These are phyloP conservation scores for Ogataea methanolica DNA, from an alignment of 805 yeast genomes.

Conservation along the genomic window DNA sequence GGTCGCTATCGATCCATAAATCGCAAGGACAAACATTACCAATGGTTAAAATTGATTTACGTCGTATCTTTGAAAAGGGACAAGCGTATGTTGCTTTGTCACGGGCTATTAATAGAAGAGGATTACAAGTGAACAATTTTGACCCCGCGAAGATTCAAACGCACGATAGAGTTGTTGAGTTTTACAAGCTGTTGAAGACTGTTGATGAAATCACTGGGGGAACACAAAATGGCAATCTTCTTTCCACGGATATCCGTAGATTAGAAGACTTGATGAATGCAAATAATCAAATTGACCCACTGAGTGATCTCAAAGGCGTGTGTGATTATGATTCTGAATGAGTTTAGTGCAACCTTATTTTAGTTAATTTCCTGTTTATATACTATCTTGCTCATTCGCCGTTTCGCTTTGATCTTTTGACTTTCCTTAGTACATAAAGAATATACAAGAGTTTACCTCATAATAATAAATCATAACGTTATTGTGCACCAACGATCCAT, in stretches of 20 bases:
- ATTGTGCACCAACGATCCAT: constrained; percentile 32
- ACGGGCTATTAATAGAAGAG: constrained; percentile 74
- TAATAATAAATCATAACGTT: no score
- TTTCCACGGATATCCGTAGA: constrained; percentile 5
- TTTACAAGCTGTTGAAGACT: constrained; percentile 50
- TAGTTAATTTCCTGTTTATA: no score
- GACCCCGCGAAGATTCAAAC: constrained; percentile 58
- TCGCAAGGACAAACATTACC: constrained; percentile 82
- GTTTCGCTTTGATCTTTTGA: no score
- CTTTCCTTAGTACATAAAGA: no score
- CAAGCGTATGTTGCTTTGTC: constrained; percentile 96
- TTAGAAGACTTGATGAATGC: constrained; percentile 9
- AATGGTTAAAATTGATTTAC: constrained; percentile 63
- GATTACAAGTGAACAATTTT: constrained; percentile 78
- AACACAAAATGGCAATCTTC: neutral
- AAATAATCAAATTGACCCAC: neutral
- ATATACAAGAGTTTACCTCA: no score
- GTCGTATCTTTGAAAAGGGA: constrained; percentile 69
- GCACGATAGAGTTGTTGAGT: constrained; percentile 63
- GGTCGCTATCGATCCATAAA: constrained; percentile 94
- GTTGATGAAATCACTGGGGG: constrained; percentile 27
- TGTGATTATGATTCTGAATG: no score
- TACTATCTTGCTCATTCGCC: no score
- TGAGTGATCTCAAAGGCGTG: no score
- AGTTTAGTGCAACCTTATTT: no score